A percentile compares a stretch with the other conserved stretches of the same genome.
These are phyloP conservation scores for Dujonia santamariae DNA, from an alignment of 1,139 yeast genomes.

Conservation along the genomic window DNA sequence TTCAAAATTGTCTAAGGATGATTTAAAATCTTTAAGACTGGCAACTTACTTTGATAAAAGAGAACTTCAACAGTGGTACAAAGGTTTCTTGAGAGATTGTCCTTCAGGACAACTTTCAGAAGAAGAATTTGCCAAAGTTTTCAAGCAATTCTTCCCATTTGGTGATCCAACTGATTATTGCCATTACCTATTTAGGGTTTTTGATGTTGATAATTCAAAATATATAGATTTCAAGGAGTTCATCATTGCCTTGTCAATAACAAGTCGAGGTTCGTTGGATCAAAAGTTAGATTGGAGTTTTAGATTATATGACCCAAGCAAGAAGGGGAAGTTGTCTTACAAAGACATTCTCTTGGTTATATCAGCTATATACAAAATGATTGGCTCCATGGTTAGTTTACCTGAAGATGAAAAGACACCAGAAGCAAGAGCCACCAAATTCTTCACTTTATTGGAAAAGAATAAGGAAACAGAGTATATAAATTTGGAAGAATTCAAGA, in stretches of 20 bases:
- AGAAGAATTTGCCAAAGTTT: slow-evolving; percentile 86
- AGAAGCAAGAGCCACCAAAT: slow-evolving; percentile 78
- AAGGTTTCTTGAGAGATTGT: slow-evolving; percentile 91
- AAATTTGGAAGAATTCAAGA: slow-evolving; percentile 76
- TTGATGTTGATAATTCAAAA: slow-evolving; percentile 80
- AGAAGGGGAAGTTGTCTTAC: slow-evolving; percentile 71
- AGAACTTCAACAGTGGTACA: slow-evolving; percentile 97
- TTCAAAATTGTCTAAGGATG: slow-evolving; percentile 89
- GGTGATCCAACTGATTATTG: slow-evolving; percentile 96
- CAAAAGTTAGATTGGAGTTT: slow-evolving; percentile 90
- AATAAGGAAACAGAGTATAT: slow-evolving; percentile 62
- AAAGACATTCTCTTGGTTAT: slow-evolving; percentile 80
- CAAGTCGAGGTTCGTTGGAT: slow-evolving; percentile 83
- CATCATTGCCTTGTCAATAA: slow-evolving; percentile 80
- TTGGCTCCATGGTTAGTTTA: slow-evolving; percentile 89
- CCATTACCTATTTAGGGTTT: slow-evolving; percentile 81
- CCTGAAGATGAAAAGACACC: slow-evolving; percentile 95
- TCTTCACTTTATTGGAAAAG: slow-evolving; percentile 72
- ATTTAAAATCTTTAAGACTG: slow-evolving; percentile 74
- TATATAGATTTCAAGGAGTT: slow-evolving; percentile 90
- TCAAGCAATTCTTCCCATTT: slow-evolving; percentile 96
- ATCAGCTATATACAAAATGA: slow-evolving; percentile 87
- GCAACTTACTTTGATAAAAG: slow-evolving; percentile 91
- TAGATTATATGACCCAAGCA: slow-evolving; percentile 78
- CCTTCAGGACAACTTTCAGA: slow-evolving; percentile 87